These are phyloP conservation scores for Pseudotulostoma volvatum DNA, from an alignment of 495 filamentous ascomycete genomes.

Conservation along the genomic window DNA sequence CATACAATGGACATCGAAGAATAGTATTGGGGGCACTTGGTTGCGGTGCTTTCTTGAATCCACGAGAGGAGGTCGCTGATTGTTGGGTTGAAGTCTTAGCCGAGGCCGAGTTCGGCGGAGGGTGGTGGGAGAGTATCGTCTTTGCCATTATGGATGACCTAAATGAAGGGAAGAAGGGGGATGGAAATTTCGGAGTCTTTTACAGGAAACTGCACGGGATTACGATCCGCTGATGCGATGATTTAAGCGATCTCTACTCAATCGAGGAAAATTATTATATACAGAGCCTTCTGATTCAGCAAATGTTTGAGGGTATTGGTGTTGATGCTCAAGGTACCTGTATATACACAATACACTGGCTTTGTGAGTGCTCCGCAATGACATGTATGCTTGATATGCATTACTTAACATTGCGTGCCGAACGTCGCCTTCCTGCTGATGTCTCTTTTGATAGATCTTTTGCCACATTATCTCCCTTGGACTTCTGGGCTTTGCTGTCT, in stretches of 20 bases:
- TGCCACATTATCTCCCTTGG: no score
- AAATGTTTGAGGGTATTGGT: no score
- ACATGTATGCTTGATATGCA: no score
- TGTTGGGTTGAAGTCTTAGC: conserved; percentile 42
- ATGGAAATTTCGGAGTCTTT: conserved; percentile 37
- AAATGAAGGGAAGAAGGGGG: conserved; percentile 5
- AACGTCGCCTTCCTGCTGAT: neutral
- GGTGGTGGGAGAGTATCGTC: conserved; percentile 25
- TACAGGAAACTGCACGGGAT: conserved; percentile 23
- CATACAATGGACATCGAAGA: conserved; percentile 29
- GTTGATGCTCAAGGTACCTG: no score
- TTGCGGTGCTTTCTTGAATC: conserved; percentile 48
- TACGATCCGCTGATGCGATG: neutral
- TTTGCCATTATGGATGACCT: conserved; percentile 20
- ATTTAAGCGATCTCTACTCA: neutral
- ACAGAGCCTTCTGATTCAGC: no score
- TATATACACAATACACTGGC: no score
- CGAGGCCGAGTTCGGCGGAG: conserved; percentile 37
- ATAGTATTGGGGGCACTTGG: conserved; percentile 52
- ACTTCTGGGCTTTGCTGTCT: conserved; percentile 1
- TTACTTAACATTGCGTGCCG: conserved; percentile 1
- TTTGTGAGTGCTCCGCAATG: no score
- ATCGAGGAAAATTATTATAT: no score
- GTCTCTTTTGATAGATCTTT: no score
- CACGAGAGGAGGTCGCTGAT: conserved; percentile 40